Evolutionary conservation across 352 stramenopile species (phyloP).

Genomic region (Phytophthora pini): DNA sequence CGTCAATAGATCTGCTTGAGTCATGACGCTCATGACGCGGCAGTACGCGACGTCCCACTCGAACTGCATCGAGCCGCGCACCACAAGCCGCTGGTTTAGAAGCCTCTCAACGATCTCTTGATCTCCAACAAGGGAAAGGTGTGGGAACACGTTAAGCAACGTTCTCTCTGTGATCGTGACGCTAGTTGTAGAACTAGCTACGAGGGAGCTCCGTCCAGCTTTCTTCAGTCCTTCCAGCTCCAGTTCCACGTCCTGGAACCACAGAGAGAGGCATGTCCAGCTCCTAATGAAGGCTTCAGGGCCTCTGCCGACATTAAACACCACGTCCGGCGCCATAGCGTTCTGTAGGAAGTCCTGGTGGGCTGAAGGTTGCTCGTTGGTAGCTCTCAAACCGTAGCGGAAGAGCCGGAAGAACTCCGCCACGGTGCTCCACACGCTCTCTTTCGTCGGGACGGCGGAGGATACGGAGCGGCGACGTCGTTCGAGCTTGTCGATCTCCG

Average conservation of each 20-base stretch:
- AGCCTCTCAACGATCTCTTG: neutral
- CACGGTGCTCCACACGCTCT: constrained; percentile 15
- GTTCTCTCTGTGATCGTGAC: constrained; percentile 6
- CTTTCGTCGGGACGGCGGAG: neutral
- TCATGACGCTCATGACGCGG: neutral
- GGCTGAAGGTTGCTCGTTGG: neutral
- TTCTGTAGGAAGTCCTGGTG: constrained; percentile 14
- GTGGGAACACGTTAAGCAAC: constrained; percentile 4
- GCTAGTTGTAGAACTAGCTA: constrained; percentile 1
- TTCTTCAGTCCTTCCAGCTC: constrained; percentile 17
- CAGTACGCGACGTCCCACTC: neutral
- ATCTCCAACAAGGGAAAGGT: neutral
- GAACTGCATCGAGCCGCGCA: constrained; percentile 6
- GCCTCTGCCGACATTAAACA: neutral
- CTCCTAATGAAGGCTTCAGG: constrained; percentile 5
- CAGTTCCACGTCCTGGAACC: constrained; percentile 15
- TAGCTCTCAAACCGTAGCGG: constrained; percentile 2
- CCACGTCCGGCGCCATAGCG: constrained; percentile 4
- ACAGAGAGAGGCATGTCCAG: constrained; percentile 2
- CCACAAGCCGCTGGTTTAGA: neutral
- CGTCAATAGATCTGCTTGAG: constrained; percentile 5
- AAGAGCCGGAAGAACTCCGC: constrained; percentile 29
- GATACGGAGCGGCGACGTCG: constrained; percentile 6
- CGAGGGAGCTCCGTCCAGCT: neutral
- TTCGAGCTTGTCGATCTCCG: constrained; percentile 17